These are phyloP conservation scores for Colletotrichum chlorophyti DNA, from an alignment of 2,329 filamentous ascomycete genomes.

Conservation along the genomic window DNA sequence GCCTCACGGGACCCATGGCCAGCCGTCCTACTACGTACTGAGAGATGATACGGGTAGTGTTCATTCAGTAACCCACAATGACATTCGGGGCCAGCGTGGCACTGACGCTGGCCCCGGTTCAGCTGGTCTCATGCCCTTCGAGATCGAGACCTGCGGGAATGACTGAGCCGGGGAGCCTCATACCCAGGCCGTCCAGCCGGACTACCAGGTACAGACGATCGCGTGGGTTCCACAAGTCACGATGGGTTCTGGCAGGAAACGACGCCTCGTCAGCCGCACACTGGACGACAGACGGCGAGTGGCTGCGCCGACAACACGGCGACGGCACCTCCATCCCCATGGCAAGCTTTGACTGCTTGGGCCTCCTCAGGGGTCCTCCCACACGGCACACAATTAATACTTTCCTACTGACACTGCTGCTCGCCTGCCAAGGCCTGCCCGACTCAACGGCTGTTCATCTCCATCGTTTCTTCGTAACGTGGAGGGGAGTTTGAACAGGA, in stretches of 20 bases:
- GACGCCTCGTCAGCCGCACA: conserved; percentile 15
- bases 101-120: background rate
- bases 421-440: conserved; percentile 16
- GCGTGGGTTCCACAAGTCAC: background rate
- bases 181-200: background rate
- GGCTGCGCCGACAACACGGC: conserved; percentile 19
- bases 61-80: no score
- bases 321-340: conserved; percentile 21
- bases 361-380: conserved; percentile 24
- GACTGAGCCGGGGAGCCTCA: no score
- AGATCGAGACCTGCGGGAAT: no score
- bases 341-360: conserved; percentile 28
- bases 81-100: no score
- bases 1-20: no score
- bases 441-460: conserved; percentile 16
- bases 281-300: conserved; percentile 20
- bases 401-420: conserved; percentile 8
- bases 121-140: background rate
- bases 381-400: conserved; percentile 16
- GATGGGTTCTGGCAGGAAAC: background rate
- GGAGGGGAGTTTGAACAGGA: no score
- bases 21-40: no score
- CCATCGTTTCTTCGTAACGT: conserved; percentile 17
- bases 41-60: no score
- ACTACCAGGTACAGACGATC: conserved; percentile 9